A percentile compares a stretch with the other conserved stretches of the same genome.
Conservation (phyloP, 2,329 filamentous ascomycete genomes). For the Apiospora malaysiana region DNA sequence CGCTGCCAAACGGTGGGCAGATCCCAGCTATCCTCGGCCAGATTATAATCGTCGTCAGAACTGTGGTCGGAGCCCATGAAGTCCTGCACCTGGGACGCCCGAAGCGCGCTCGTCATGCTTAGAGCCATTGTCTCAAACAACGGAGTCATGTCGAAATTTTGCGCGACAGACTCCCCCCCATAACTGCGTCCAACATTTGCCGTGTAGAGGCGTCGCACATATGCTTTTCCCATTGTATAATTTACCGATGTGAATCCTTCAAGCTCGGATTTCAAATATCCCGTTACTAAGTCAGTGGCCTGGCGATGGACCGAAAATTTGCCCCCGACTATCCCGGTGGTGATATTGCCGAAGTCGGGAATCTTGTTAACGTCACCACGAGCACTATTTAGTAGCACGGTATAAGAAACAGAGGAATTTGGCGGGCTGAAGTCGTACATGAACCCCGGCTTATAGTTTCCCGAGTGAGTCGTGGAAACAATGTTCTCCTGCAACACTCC, state of each 20-base stretch:
- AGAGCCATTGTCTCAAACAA: background rate
- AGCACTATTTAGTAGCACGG: too few relatives aligned
- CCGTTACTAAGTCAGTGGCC: background rate
- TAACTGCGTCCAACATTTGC: background rate
- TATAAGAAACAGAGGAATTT: background rate
- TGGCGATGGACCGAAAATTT: background rate
- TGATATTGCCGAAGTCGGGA: background rate
- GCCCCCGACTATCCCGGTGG: background rate
- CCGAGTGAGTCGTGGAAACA: background rate
- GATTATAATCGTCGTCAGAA: too few relatives aligned
- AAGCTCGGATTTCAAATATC: background rate
- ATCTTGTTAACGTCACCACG: rapidly evolving
- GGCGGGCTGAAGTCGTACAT: background rate
- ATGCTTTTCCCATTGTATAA: background rate
- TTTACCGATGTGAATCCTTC: background rate
- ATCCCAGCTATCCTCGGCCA: background rate
- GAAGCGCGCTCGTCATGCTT: background rate
- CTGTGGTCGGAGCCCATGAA: too few relatives aligned
- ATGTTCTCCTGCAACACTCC: background rate
- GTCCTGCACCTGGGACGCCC: too few relatives aligned
- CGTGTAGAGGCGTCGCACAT: background rate
- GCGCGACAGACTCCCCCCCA: too few relatives aligned
- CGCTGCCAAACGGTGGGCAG: background rate
- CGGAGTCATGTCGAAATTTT: background rate
- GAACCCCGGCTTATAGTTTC: background rate